phyloP scores from a whole-genome alignment of 306 rosid species.

The Prunus mira region DNA sequence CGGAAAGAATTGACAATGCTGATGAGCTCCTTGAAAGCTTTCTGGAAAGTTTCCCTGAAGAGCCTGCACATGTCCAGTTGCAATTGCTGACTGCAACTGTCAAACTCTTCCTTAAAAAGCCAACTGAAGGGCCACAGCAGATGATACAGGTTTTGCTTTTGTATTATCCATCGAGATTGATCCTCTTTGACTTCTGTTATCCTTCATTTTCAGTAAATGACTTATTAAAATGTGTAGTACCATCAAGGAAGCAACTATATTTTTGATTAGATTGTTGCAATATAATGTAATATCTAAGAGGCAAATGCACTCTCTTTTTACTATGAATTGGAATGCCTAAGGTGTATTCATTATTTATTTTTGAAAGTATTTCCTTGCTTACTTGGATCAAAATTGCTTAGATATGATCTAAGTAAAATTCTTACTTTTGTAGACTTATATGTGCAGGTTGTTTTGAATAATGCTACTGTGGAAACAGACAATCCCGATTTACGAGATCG shows the following conservation, averaged over 20 bases:
- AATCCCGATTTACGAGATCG: conserved; percentile 99
- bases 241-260: background rate
- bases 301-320: background rate
- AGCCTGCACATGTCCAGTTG: conserved; percentile 97
- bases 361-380: background rate
- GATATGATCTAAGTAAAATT: conserved; percentile 9
- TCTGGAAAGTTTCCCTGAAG: conserved; percentile 91
- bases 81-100: conserved; percentile 98
- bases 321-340: background rate
- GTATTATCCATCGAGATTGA: conserved; percentile 2
- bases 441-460: conserved; percentile 91
- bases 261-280: background rate
- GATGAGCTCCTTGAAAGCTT: conserved; percentile 99
- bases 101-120: conserved; percentile 98
- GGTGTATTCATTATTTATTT: background rate
- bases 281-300: background rate
- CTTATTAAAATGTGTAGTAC: background rate
- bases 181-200: conserved; percentile 3
- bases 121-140: conserved; percentile 98
- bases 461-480: conserved; percentile 96
- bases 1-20: conserved; percentile 99
- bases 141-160: conserved; percentile 84
- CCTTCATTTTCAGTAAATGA: background rate
- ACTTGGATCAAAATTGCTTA: background rate
- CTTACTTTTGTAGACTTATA: conserved; percentile 25